Evolutionary conservation across 2,329 filamentous ascomycete species (phyloP), one percentile per base, ranked within the genome.

Genomic region (Penicillium digitatum): DNA sequence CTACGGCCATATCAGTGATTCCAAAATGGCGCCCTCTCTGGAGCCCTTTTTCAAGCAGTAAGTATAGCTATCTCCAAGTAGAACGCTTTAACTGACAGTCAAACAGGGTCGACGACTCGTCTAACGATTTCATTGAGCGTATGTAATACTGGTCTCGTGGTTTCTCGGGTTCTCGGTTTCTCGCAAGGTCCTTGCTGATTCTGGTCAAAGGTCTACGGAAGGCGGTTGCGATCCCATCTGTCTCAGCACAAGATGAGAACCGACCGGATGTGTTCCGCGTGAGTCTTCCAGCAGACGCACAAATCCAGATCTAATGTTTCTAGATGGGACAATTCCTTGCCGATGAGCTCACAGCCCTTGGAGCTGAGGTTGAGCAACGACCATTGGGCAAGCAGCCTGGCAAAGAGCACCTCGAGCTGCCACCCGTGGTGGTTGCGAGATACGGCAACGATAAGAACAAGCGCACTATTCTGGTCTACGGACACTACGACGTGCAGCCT

Each of bases 401-500:
- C 71, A 90, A 90, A 72, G 90, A 95, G 70, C 82, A 92, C 66
- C 86, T 99, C 65, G 87, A 96, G 54, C 87, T 99, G 16, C 94
- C 94, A 3, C 94, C 94, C 1, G 92, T 96, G 48, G 85, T 99
- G 53, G 84, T 99, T 60, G 93, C 87, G 47, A 87, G 94, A 64
- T 97, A 97, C 74, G 92, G 94, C 64, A 89, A 85, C 74, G 92
- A 97, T 74, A 87, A 88, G 75, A 90, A 84, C 74, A 99, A 97
- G 84, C 85, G 89, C 57, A 97, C 92, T 34, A 94, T 99, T 64
- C 82, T 99, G 59, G 90, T 99, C 44, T 99, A 99, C 71, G 94
- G 94, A 45, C 94, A 99, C 80, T 99, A 99, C 79, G 94, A 99
- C 73, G 94, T 99, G 34, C 94, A 99, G 78, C 94, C 94, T 26